These are phyloP conservation scores for Trypanosoma lewisi DNA, from an alignment of 208 protist species.

Conservation along the genomic window DNA sequence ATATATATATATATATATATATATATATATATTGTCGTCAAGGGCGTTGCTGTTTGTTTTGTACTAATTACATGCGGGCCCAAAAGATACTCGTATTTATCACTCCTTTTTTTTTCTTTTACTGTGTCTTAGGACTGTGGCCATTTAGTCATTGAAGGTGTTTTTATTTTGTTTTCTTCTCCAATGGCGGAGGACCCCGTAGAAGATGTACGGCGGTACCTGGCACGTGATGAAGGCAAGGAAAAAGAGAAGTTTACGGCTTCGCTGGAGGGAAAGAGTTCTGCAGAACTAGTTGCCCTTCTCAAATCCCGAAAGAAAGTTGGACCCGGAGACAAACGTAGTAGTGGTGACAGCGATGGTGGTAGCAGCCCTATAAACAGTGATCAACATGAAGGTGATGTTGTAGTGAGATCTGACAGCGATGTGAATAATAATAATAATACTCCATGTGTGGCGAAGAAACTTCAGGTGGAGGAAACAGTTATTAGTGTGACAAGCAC, in stretches of 20 bases:
- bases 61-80: too few relatives aligned
- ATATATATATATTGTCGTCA: too few relatives aligned
- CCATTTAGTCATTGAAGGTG: neutral
- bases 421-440: conserved; percentile 1
- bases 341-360: neutral
- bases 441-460: neutral
- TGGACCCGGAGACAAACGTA: neutral
- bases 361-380: conserved; percentile 2
- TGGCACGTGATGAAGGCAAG: conserved; percentile 17
- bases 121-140: neutral
- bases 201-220: conserved; percentile 18
- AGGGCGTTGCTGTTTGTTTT: neutral
- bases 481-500: conserved; percentile 10
- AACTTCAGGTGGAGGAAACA: conserved; percentile 8
- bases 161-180: conserved; percentile 1
- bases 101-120: conserved; percentile 14
- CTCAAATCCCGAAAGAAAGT: conserved; percentile 2
- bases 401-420: neutral
- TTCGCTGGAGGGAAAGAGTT: conserved; percentile 17
- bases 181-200: conserved; percentile 17
- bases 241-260: conserved; percentile 17
- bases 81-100: too few relatives aligned
- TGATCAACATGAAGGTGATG: neutral
- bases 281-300: conserved; percentile 20
- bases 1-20: too few relatives aligned